These are phyloP conservation scores for Apiospora malaysiana DNA, from an alignment of 2,329 filamentous ascomycete species.

Conservation along the genomic window DNA sequence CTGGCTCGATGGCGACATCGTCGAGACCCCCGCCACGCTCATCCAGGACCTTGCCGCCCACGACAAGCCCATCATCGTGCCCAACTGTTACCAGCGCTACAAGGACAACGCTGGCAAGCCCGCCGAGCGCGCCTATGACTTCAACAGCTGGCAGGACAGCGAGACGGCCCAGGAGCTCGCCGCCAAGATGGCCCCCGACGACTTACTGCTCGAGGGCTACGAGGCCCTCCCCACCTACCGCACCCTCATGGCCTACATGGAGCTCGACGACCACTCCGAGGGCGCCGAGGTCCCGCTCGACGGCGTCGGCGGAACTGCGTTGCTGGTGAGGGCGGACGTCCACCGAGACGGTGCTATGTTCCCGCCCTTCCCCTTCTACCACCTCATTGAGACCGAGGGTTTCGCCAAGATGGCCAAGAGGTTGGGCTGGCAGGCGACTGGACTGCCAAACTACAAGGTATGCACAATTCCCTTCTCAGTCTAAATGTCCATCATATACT, in stretches of 20 bases:
- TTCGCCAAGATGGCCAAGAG: conserved; percentile 97
- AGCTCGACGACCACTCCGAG: conserved; percentile 59
- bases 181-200: conserved; percentile 83
- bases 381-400: conserved; percentile 96
- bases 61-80: conserved; percentile 89
- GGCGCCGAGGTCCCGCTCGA: conserved; percentile 77
- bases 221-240: conserved; percentile 91
- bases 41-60: conserved; percentile 91
- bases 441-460: conserved; percentile 97
- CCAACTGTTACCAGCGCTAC: conserved; percentile 94
- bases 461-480: conserved; percentile 35
- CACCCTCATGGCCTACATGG: conserved; percentile 87
- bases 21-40: conserved; percentile 83
- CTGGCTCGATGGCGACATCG: conserved; percentile 91
- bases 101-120: conserved; percentile 73
- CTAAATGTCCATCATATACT: conserved; percentile 25
- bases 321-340: conserved; percentile 95
- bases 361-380: conserved; percentile 93
- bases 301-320: conserved; percentile 89
- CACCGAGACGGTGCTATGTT: conserved; percentile 99
- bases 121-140: conserved; percentile 88
- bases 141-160: conserved; percentile 97
- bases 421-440: conserved; percentile 82
- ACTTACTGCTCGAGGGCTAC: conserved; percentile 93
- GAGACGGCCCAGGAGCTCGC: conserved; percentile 77